Evolutionary conservation across 441 rosid species (phyloP).

Genomic region (Arabidopsis hybrid): DNA sequence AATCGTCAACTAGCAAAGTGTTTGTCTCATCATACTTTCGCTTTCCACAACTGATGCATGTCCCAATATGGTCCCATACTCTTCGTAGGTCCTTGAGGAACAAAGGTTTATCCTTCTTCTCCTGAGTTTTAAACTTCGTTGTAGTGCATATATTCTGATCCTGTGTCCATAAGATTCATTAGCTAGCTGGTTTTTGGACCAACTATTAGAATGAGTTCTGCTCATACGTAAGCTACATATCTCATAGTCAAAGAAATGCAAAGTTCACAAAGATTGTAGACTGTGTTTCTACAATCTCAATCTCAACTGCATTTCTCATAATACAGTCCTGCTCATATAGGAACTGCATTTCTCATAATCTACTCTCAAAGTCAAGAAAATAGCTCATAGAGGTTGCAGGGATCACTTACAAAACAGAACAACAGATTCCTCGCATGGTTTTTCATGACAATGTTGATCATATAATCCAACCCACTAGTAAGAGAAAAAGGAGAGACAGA

Average conservation of each 20-base stretch:
- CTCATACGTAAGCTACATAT: slow-evolving; percentile 9
- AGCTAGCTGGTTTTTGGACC: slow-evolving; percentile 1
- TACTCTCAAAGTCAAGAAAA: not conserved
- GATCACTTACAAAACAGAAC: slow-evolving; percentile 42
- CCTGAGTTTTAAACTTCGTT: slow-evolving; percentile 53
- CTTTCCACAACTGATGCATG: slow-evolving; percentile 48
- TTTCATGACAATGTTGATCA: slow-evolving; percentile 39
- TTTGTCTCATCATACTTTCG: slow-evolving; percentile 57
- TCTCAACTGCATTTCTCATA: not conserved
- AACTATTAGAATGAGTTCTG: not conserved
- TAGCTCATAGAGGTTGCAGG: slow-evolving; percentile 13
- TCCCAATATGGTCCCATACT: slow-evolving; percentile 56
- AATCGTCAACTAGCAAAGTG: slow-evolving; percentile 71
- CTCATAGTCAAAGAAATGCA: slow-evolving; percentile 12
- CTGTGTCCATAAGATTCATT: slow-evolving; percentile 49
- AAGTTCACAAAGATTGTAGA: slow-evolving; percentile 3
- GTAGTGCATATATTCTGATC: slow-evolving; percentile 51
- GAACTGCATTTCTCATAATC: not conserved
- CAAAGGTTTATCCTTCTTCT: slow-evolving; percentile 55
- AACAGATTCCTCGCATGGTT: slow-evolving; percentile 27
- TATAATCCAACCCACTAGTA: slow-evolving; percentile 38
- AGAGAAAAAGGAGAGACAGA: slow-evolving; percentile 9
- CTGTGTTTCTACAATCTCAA: not conserved
- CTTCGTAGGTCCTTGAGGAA: slow-evolving; percentile 65
- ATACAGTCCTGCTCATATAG: slow-evolving; percentile 1